A percentile compares a stretch with the other conserved stretches of the same genome.
Evolutionary conservation across 768 basidiomycete genomes (phyloP).

Genomic region (Mycena vulgaris): DNA sequence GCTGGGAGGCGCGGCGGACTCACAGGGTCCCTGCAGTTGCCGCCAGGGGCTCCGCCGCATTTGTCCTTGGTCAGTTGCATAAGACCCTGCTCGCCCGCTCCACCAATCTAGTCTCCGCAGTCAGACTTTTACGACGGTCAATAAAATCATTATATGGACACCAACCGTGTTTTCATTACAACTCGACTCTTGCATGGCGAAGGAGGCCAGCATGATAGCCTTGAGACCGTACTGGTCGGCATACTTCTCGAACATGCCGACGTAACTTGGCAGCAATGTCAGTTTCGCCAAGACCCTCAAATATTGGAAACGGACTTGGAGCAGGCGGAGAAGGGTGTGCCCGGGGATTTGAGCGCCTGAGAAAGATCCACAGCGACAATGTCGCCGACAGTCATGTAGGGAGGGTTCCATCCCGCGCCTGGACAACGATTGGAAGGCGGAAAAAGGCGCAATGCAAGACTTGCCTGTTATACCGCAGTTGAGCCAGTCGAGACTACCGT

Average conservation of each 20-base stretch:
- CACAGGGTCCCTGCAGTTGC: constrained; percentile 65
- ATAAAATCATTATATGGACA: too few species aligned
- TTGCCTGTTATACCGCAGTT: constrained; percentile 78
- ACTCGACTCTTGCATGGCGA: constrained; percentile 89
- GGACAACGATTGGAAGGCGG: not conserved
- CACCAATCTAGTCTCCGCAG: too few species aligned
- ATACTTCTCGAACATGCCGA: constrained; percentile 69
- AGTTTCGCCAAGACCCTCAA: not conserved
- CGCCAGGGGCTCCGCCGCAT: constrained; percentile 70
- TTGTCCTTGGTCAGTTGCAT: constrained; percentile 91
- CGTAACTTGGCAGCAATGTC: constrained; percentile 3
- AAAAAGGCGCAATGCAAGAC: not conserved
- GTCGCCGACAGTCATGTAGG: constrained; percentile 67
- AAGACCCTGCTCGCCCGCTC: constrained; percentile 86
- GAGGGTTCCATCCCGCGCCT: constrained; percentile 79
- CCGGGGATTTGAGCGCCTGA: constrained; percentile 62
- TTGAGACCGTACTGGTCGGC: constrained; percentile 68
- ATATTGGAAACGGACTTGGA: constrained; percentile 51
- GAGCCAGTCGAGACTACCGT: constrained; percentile 81
- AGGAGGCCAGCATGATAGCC: constrained; percentile 84
- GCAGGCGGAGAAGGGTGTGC: constrained; percentile 75
- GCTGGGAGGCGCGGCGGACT: constrained; percentile 35
- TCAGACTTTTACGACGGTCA: too few species aligned
- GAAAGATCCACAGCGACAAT: constrained; percentile 63
- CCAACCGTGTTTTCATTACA: constrained; percentile 81